Evolutionary conservation across 176 grass and related monocot species (phyloP), one percentile per base, ranked within the genome.

Genomic region (Bothriochloa decipiens): DNA sequence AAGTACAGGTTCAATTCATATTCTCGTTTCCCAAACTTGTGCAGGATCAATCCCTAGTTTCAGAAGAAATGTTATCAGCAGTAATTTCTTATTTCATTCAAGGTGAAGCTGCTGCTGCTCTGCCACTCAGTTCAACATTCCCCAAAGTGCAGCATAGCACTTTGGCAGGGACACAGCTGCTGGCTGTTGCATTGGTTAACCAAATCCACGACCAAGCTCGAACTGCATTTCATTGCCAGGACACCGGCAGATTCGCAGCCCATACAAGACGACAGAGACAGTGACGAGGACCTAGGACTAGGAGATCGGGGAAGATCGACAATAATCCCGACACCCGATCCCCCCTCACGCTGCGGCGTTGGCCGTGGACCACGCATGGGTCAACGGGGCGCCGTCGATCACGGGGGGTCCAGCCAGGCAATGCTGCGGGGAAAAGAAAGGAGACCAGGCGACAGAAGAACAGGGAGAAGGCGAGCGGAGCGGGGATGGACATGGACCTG

Each of bases 401-500:
- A 37, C 35, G 11, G 65, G 71, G 50, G 20, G 33, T 71, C 41
- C 74, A 52, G 64, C 3, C 9, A 18, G 26, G 57, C 11, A 66
- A 43, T 76, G 62, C 57, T 70, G 20, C 2, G 11, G 25, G 18
- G 22, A 2, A 7, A 3, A 29, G 22, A 45, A 76, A 28, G 11
- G 32, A 3, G 0, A 1, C 20, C 20, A 57, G 3, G n/a, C 0
- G 45, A 8, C 3, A 23, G 17, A 65, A 22, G 27, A 3, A 3
- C 6, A 61, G 10, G 46, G 58, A 35, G 68, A 33, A 1, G 9
- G 46, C 9, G 70, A 37, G 32, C 0, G 60, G 9, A 33, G 7
- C 23, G 3, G 47, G 29, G 20, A 33, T n/a, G 9, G 25, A 27
- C 9, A 27, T 13, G 7, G 25, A 95, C 95, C 88, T 92, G 91